phyloP scores from a whole-genome alignment of 208 protist genomes.

The Hexamita inflata region DNA sequence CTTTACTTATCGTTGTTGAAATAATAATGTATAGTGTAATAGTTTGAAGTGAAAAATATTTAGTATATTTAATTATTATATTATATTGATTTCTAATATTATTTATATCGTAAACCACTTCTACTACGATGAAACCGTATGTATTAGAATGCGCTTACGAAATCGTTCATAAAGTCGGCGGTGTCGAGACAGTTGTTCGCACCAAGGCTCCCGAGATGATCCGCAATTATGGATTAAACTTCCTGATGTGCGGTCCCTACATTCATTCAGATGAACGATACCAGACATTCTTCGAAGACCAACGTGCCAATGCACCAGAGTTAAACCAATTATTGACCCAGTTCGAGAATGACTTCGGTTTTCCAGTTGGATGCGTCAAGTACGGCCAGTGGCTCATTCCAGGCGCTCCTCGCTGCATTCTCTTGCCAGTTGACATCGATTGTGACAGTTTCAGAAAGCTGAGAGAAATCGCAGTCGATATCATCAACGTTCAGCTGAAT shows the following conservation, averaged over 20 bases:
- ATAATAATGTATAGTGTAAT: too few relatives aligned
- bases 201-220: slow-evolving; percentile 12
- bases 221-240: background rate
- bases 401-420: background rate
- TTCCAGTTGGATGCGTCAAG: background rate
- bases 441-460: background rate
- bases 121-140: too few relatives aligned
- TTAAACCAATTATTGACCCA: background rate
- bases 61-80: too few relatives aligned
- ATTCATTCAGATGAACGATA: background rate
- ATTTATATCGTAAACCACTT: too few relatives aligned
- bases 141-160: slow-evolving; percentile 16
- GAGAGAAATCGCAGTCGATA: background rate
- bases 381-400: slow-evolving; percentile 20
- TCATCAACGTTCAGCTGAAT: background rate
- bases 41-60: too few relatives aligned
- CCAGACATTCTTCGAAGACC: slow-evolving; percentile 12
- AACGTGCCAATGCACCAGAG: too few relatives aligned
- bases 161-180: slow-evolving; percentile 18
- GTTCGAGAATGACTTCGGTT: background rate
- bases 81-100: too few relatives aligned
- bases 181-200: slow-evolving; percentile 22
- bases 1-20: too few relatives aligned
- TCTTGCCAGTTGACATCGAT: background rate
- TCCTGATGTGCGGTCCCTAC: slow-evolving; percentile 4